Percentiles rank a stretch among this genome's conserved stretches.
Conservation (phyloP, 1,284 basidiomycete genomes). For the Pisolithus thermaeus region DNA sequence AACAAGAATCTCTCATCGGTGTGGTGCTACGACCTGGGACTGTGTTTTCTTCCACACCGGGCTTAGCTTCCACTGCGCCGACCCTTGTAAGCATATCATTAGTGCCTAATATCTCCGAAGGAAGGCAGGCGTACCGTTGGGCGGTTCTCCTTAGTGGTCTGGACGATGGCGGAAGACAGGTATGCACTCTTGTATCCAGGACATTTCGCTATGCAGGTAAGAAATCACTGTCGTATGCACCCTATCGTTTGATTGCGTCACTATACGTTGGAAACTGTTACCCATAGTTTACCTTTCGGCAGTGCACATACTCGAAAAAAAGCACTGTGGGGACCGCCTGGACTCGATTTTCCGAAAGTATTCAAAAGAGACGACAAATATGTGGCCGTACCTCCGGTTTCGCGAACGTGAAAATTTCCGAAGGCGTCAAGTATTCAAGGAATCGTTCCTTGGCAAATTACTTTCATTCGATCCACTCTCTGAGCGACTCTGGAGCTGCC, state of each 20-base stretch:
- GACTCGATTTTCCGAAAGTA: conserved; percentile 32
- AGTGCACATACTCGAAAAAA: conserved; percentile 35
- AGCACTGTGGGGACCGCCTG: conserved; percentile 47
- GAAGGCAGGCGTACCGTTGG: conserved; percentile 48
- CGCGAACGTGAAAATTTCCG: conserved; percentile 39
- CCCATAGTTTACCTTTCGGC: conserved; percentile 58
- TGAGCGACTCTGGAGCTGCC: conserved; percentile 50
- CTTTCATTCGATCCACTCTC: conserved; percentile 33
- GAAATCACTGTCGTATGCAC: background rate
- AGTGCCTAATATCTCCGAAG: conserved; percentile 52
- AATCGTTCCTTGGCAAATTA: conserved; percentile 43
- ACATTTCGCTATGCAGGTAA: conserved; percentile 63
- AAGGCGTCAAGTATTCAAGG: conserved; percentile 35
- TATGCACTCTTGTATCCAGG: conserved; percentile 47
- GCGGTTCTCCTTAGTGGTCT: conserved; percentile 52
- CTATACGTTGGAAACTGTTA: background rate
- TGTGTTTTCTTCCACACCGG: background rate
- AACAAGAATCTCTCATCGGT: background rate
- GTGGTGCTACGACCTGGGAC: background rate
- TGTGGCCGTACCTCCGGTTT: conserved; percentile 61
- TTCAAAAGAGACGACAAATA: conserved; percentile 45
- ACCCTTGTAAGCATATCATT: conserved; percentile 40
- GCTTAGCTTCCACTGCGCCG: conserved; percentile 9
- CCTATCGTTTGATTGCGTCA: background rate
- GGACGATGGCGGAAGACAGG: conserved; percentile 34